Percentiles rank a stretch among this genome's conserved stretches.
Evolutionary conservation across 805 yeast genomes (phyloP).

Genomic region (Wickerhamomyces hampshirensis): DNA sequence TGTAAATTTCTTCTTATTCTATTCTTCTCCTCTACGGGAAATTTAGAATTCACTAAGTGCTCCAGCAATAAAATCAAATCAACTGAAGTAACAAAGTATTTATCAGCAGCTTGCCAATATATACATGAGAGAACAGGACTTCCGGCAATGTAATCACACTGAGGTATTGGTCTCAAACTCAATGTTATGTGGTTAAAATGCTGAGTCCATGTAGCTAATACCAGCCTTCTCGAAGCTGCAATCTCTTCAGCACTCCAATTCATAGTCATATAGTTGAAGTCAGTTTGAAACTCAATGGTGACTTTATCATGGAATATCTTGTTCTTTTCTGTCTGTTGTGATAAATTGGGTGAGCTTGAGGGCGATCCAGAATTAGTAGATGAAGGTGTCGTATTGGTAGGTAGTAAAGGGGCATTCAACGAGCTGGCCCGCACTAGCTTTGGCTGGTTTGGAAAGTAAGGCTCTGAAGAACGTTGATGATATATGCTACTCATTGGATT

Average conservation of each 20-base stretch:
- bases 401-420: slow-evolving; percentile 2
- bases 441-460: slow-evolving; percentile 8
- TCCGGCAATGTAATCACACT: slow-evolving; percentile 32
- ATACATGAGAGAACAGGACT: slow-evolving; percentile 55
- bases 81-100: slow-evolving; percentile 57
- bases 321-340: background rate
- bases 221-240: slow-evolving; percentile 40
- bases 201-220: slow-evolving; percentile 38
- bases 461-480: slow-evolving; percentile 8
- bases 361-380: background rate
- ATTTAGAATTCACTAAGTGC: slow-evolving; percentile 46
- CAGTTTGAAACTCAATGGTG: slow-evolving; percentile 13
- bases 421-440: slow-evolving; percentile 15
- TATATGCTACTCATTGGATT: background rate
- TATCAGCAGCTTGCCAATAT: slow-evolving; percentile 45
- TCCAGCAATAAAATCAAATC: slow-evolving; percentile 57
- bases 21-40: slow-evolving; percentile 65
- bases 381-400: background rate
- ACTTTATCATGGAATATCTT: slow-evolving; percentile 11
- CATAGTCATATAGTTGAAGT: slow-evolving; percentile 28
- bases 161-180: slow-evolving; percentile 32
- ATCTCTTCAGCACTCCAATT: slow-evolving; percentile 46
- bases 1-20: slow-evolving; percentile 64
- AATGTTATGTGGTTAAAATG: slow-evolving; percentile 31
- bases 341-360: background rate